phyloP scores from a whole-genome alignment of 176 grass and related monocot genomes.

The Carex pumila region DNA sequence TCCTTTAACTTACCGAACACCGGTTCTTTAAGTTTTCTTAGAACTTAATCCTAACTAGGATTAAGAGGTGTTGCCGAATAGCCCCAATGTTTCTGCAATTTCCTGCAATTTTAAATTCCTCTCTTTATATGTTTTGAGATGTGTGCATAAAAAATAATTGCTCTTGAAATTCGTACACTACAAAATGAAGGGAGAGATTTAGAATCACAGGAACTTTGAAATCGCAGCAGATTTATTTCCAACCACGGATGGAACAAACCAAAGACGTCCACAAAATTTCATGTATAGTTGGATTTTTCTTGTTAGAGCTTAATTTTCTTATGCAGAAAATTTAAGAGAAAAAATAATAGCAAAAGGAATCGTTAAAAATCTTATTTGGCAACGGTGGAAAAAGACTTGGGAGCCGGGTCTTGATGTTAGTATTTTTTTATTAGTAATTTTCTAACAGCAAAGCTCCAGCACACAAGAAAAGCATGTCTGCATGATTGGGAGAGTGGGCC shows the following conservation, averaged over 20 bases:
- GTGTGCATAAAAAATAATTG: no score
- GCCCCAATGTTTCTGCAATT: no score
- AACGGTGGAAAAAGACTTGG: background rate
- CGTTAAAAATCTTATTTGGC: background rate
- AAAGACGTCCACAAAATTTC: background rate
- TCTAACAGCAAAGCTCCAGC: conserved; percentile 20
- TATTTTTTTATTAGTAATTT: background rate
- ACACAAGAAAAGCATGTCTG: conserved; percentile 19
- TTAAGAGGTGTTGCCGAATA: no score
- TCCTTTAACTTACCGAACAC: no score
- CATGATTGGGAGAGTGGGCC: conserved; percentile 19
- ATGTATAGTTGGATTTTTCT: background rate
- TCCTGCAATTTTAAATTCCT: no score
- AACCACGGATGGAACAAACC: background rate
- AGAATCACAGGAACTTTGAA: no score
- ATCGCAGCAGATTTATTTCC: background rate
- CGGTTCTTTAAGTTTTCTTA: no score
- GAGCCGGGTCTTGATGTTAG: background rate
- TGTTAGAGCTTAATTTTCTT: background rate
- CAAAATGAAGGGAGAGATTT: no score
- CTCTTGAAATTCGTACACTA: no score
- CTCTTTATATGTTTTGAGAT: no score
- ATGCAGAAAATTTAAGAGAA: background rate
- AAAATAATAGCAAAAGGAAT: background rate
- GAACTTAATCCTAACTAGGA: no score